Evolutionary conservation across 2,329 filamentous ascomycete genomes (phyloP), one percentile per base, ranked within the genome.

Genomic region (Aspergillus persii): DNA sequence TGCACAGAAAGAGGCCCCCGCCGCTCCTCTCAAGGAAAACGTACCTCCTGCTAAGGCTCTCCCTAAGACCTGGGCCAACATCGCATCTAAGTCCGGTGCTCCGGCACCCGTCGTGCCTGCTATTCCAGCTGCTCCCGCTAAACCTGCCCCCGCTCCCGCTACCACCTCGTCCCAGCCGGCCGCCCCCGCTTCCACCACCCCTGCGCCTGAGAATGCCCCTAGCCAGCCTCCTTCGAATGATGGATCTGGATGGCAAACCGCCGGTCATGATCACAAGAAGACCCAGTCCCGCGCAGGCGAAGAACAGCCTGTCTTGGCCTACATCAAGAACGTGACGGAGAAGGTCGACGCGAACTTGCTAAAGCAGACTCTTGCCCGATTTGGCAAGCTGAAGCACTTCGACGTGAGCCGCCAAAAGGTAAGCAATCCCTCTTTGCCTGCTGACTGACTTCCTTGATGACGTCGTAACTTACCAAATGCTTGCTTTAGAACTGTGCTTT

Each of bases 251-350:
- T 99, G 95, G 95, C 94, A 96, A 77, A 94, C 90, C 52, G 94
- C 91, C 57, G 89, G 89, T 58, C 77, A 79, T 59, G 85, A 87
- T 57, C 90, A 96, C 76, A 89, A 89, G 68, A 95, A 95, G 83
- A 88, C 91, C 73, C 91, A 95, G 74, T 89, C 88, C 69, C 87
- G 91, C 53, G 76, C 82, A 29, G 73, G 79, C 50, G 90, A 93
- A 70, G 89, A 91, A 70, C 89, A 94, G 63, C 86, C 86, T 62
- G 88, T 88, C 56, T 85, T 92, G 67, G 95, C 90, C 23, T 98
- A 97, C 77, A 92, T 99, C 77, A 96, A 96, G 83, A 96, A 94
- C 69, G 94, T 98, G 53, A 94, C 88, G 53, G 92, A 96, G 36
- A 93, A 92, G 79, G 88, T 99, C 54, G 85, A 91, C 72, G 84